These are phyloP conservation scores for Saraca asoca DNA, from an alignment of 331 rosid genomes.

Conservation along the genomic window DNA sequence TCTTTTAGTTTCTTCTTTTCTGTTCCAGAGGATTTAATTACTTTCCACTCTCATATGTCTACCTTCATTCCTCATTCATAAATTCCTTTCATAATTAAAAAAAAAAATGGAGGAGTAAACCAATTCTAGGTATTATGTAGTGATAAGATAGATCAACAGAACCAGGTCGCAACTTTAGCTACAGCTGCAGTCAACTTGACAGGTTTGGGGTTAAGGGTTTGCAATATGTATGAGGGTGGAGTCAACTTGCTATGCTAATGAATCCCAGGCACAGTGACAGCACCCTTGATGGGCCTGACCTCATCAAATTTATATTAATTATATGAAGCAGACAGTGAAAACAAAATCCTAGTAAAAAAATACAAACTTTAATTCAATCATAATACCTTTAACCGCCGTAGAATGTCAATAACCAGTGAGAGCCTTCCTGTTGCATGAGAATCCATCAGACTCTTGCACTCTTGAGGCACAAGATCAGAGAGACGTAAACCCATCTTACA, in stretches of 20 bases:
- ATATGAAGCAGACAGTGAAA: slow-evolving; percentile 16
- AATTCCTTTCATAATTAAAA: not conserved
- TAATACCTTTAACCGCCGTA: slow-evolving; percentile 86
- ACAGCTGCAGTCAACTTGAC: not conserved
- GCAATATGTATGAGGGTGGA: too few relatives aligned
- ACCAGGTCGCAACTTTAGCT: slow-evolving; percentile 6
- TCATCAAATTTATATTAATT: slow-evolving; percentile 10
- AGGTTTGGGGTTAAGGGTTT: too few relatives aligned
- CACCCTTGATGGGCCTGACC: not conserved
- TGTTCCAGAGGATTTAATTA: not conserved
- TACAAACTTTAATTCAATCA: slow-evolving; percentile 27
- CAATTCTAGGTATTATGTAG: not conserved
- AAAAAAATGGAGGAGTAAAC: not conserved
- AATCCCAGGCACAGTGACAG: not conserved
- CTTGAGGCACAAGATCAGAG: slow-evolving; percentile 68
- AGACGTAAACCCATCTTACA: slow-evolving; percentile 81
- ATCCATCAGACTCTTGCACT: slow-evolving; percentile 77
- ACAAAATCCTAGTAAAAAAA: not conserved
- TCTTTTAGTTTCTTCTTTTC: slow-evolving; percentile 7
- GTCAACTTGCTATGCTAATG: slow-evolving; percentile 5
- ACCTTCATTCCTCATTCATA: slow-evolving; percentile 7
- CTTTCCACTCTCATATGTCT: slow-evolving; percentile 1
- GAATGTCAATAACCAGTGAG: slow-evolving; percentile 76
- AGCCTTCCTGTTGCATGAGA: slow-evolving; percentile 82
- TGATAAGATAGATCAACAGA: slow-evolving; percentile 17